Conservation (phyloP, 208 protist species). For the Zelonia costaricensis region DNA sequence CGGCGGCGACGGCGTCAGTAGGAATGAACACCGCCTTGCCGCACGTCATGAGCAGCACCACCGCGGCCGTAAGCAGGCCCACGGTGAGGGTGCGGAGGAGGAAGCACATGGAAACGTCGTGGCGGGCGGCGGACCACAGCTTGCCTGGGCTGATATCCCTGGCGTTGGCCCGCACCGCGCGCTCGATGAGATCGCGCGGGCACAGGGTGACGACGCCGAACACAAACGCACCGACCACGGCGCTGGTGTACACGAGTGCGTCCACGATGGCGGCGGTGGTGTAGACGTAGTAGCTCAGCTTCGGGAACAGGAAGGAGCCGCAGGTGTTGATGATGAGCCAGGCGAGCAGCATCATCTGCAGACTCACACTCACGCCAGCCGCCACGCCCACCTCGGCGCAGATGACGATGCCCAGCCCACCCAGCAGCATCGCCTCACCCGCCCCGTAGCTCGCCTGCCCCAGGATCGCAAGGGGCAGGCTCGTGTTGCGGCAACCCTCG, state of each 20-base stretch:
- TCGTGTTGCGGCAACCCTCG: constrained; percentile 2
- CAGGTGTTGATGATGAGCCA: constrained; percentile 35
- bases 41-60: constrained; percentile 22
- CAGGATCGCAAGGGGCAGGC: constrained; percentile 11
- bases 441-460: constrained; percentile 29
- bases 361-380: constrained; percentile 25
- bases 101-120: constrained; percentile 33
- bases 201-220: constrained; percentile 31
- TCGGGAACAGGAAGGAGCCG: constrained; percentile 18
- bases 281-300: constrained; percentile 30
- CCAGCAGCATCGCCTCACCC: constrained; percentile 26
- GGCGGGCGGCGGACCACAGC: constrained; percentile 20
- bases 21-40: constrained; percentile 30
- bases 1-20: constrained; percentile 12
- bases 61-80: constrained; percentile 21
- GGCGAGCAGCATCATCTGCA: constrained; percentile 22
- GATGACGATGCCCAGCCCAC: constrained; percentile 17
- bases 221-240: constrained; percentile 15
- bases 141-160: constrained; percentile 15
- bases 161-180: constrained; percentile 21
- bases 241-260: constrained; percentile 17
- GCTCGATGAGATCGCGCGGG: constrained; percentile 26
- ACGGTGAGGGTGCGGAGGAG: constrained; percentile 28
- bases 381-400: constrained; percentile 36
- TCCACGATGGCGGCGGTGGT: constrained; percentile 17